Base-by-base conservation (phyloP, 164 flowering plant species). In the Magnolia kwangsiensis region DNA sequence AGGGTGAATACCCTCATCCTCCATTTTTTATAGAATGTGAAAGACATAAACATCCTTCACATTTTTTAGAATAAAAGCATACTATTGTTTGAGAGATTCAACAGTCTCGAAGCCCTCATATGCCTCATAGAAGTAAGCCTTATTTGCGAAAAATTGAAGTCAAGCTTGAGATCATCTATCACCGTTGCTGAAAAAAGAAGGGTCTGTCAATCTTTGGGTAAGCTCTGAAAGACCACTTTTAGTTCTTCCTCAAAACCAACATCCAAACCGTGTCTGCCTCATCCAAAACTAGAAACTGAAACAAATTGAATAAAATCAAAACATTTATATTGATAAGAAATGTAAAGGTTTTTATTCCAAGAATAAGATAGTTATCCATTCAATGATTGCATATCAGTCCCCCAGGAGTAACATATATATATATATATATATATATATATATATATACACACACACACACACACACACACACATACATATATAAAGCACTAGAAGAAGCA, bases 221-320 rank as follows among this genome's bases (percentile, higher is more conserved):
- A 83, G 83, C 89, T 87, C 77, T 90, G 85, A 71, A 96, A 96
- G 24, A 96, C 80, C 51, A 82, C 94, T 78, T 85, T 84, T 68
- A 96, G 72, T 74, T 92, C 99, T 75, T 88, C 94, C 83, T 96
- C 93, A 86, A 94, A 96, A 20, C 92, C 95, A 78, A 81, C 91
- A 86, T 93, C 98, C 83, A 96, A 78, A 96, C 92, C 81, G 98
- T 89, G 80, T 96, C 99, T 7, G 98, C 99, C 83, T 96, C 99
- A 76, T 96, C 99, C 87, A 96, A 84, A 67, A 96, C 99, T 66
- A 96, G 83, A 77, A 90, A 96, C 99, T 96, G 83, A 63, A 11
- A 75, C 23, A 78, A 77, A 75, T 2, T 18, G 27, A 74, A 74
- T 3, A 67, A 50, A 75, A 20, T 14, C 14, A 19, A 49, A 65